A percentile compares a stretch with the other conserved stretches of the same genome.
These are phyloP conservation scores for Tolypocladium tundrense DNA, from an alignment of 2,329 filamentous ascomycete genomes.

Conservation along the genomic window DNA sequence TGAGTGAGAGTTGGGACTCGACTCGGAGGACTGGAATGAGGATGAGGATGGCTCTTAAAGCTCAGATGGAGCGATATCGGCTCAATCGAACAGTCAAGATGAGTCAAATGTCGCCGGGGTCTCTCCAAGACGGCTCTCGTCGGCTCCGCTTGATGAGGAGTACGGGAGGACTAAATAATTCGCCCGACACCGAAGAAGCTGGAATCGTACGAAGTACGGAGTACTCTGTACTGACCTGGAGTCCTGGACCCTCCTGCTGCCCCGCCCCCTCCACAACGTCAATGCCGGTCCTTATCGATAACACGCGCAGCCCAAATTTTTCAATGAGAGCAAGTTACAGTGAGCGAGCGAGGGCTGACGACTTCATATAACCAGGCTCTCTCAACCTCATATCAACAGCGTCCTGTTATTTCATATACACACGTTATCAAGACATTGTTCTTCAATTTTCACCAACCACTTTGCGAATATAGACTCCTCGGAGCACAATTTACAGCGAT, in stretches of 20 bases:
- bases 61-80: not conserved
- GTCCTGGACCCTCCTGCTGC: not conserved
- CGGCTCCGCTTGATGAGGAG: too few relatives aligned
- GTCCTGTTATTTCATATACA: not conserved
- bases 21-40: not conserved
- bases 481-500: slow-evolving; percentile 14
- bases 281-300: slow-evolving; percentile 19
- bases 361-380: not conserved
- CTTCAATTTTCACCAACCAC: not conserved
- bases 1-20: not conserved
- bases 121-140: not conserved
- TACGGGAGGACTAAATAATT: not conserved
- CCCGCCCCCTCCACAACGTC: not conserved
- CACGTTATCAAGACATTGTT: not conserved
- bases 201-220: not conserved
- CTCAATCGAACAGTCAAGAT: not conserved
- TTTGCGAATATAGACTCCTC: not conserved
- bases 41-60: too few relatives aligned
- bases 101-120: not conserved
- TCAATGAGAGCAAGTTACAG: slow-evolving; percentile 1
- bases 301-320: slow-evolving; percentile 17
- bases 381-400: not conserved
- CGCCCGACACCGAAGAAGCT: not conserved
- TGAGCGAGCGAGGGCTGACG: not conserved
- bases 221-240: too few relatives aligned